Evolutionary conservation across 2,329 filamentous ascomycete genomes (phyloP).

Genomic region (Exutisphaerella laricina): DNA sequence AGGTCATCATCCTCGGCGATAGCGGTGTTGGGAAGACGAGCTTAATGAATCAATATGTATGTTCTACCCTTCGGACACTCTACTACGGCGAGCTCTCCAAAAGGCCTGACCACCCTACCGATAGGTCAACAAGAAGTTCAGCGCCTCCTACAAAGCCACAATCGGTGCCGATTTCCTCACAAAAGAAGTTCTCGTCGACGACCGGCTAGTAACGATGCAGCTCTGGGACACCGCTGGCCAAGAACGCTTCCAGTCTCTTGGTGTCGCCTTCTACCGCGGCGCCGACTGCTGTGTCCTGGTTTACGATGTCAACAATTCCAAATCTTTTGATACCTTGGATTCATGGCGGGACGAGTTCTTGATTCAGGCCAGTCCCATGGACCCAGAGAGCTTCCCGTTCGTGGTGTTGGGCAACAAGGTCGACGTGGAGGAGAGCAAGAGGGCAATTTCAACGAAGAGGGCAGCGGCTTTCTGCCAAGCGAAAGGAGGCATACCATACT

Average conservation of each 20-base stretch:
- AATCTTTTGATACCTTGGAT: conserved; percentile 97
- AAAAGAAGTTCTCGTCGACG: conserved; percentile 94
- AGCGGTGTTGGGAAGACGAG: conserved; percentile 99
- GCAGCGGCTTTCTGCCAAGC: conserved; percentile 97
- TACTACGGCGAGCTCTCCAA: not conserved
- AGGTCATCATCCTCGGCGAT: conserved; percentile 99
- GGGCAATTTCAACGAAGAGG: conserved; percentile 90
- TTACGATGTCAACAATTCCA: conserved; percentile 98
- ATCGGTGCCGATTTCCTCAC: conserved; percentile 98
- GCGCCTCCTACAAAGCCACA: conserved; percentile 98
- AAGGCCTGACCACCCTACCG: not conserved
- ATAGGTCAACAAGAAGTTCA: conserved; percentile 99
- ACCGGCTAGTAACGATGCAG: conserved; percentile 98
- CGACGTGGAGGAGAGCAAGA: conserved; percentile 95
- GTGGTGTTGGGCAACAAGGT: conserved; percentile 99
- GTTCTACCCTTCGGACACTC: conserved; percentile 31
- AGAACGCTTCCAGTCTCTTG: conserved; percentile 94
- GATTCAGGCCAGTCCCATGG: conserved; percentile 92
- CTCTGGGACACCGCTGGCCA: conserved; percentile 98
- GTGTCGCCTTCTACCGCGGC: conserved; percentile 94
- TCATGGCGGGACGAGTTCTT: conserved; percentile 98
- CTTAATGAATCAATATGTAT: conserved; percentile 99
- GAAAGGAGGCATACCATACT: conserved; percentile 96
- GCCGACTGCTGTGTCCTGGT: conserved; percentile 97
- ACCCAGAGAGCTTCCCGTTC: conserved; percentile 96